Conservation (phyloP, 2,329 filamentous ascomycete species). For the Hypoxylon sp. region DNA sequence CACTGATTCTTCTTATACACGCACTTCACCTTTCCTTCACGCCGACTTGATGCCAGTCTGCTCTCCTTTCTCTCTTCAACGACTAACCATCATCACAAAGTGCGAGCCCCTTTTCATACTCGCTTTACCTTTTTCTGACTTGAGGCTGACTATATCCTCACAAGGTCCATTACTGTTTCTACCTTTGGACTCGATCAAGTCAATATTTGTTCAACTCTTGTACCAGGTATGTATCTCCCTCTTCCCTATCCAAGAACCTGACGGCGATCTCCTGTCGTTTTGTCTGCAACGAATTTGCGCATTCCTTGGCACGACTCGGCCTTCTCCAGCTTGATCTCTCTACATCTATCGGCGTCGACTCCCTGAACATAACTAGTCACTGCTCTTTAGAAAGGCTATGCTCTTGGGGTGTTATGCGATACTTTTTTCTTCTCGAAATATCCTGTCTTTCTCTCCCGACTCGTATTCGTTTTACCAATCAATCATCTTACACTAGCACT, state of each 20-base stretch:
- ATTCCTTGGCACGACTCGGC: not conserved
- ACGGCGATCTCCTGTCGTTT: not conserved
- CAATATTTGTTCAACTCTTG: conserved; percentile 49
- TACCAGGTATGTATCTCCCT: conserved; percentile 48
- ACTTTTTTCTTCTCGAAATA: not conserved
- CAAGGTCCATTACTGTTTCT: conserved; percentile 49
- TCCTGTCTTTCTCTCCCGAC: not conserved
- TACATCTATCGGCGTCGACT: not conserved
- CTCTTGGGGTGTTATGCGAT: not conserved
- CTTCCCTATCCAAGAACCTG: not conserved
- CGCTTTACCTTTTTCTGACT: not conserved
- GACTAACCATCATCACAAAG: not conserved
- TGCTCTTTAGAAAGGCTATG: not conserved
- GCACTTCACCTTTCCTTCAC: not conserved
- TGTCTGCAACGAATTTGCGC: not conserved
- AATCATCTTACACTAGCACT: not conserved
- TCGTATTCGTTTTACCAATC: not conserved
- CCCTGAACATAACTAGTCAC: not conserved
- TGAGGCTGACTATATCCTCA: conserved; percentile 25
- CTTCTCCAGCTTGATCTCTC: not conserved
- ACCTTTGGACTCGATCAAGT: conserved; percentile 42
- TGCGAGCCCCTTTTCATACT: not conserved
- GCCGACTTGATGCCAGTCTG: not conserved
- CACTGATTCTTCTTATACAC: not conserved
- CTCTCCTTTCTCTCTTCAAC: not conserved